A percentile compares a stretch with the other conserved stretches of the same genome.
Evolutionary conservation across 179 eudicot genomes (phyloP).

Genomic region (Sideroxylon spinosum): DNA sequence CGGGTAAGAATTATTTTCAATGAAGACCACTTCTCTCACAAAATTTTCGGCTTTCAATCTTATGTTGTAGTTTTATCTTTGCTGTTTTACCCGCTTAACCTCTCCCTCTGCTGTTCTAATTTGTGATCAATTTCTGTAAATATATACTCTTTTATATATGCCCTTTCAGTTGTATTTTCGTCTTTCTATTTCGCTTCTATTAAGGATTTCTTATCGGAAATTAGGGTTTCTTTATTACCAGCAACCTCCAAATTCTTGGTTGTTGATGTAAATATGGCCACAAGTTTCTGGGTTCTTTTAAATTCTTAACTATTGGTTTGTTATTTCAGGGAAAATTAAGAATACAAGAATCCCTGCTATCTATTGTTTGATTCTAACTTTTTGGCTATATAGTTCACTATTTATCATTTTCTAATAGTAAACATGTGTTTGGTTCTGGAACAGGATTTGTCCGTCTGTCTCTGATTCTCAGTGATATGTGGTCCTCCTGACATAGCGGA

Average conservation of each 20-base stretch:
- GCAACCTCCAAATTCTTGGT: not conserved
- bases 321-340: not conserved
- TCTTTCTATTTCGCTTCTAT: constrained; percentile 12
- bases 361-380: not conserved
- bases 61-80: not conserved
- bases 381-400: not conserved
- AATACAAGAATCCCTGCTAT: not conserved
- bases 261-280: not conserved
- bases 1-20: not conserved
- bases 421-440: not conserved
- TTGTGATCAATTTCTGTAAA: not conserved
- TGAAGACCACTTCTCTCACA: not conserved
- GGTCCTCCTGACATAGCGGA: not conserved
- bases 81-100: not conserved
- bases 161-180: constrained; percentile 13
- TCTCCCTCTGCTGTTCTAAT: not conserved
- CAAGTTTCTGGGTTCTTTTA: not conserved
- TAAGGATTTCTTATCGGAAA: constrained; percentile 20
- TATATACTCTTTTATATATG: not conserved
- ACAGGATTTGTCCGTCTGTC: constrained; percentile 17
- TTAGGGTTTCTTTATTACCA: constrained; percentile 13
- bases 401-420: not conserved
- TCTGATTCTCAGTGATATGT: not conserved
- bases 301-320: not conserved
- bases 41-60: not conserved